Base-by-base conservation (phyloP, 2,329 filamentous ascomycete genomes). In the Aspergillus fijiensis region DNA sequence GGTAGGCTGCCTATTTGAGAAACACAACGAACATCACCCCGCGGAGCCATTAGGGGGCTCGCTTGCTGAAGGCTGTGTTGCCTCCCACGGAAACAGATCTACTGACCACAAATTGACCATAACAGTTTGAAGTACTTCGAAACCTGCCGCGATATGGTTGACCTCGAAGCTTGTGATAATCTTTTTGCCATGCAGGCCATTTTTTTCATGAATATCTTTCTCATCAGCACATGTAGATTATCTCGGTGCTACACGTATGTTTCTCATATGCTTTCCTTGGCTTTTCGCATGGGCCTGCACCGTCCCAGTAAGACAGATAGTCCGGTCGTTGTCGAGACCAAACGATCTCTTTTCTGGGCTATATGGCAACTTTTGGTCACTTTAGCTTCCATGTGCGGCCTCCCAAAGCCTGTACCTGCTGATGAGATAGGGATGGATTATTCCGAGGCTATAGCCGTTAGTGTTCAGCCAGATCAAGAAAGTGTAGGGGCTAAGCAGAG, bases 151-250 rank as follows among this genome's bases (percentile, higher is more conserved):
- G 27, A 52, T 10, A 23, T 61, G 4, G 52, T 57, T 5, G 60
- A 63, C 10, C 23, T 61, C 5, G 50, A 51, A 21, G 54, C 50
- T 19, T 63, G 61, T 45, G 51, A 45, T 14, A 57, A 63, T 48
- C 33, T 61, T 14, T 45, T 59, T 11, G 59, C 54, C 1, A 39
- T 63, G 11, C 61, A 63, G 45, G 51, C 61, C 9, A 63, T 63
- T 21, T 57, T 63, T 12, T 63, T 59, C 39, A 59, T 61, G 61
- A 59, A 61, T 27, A n/a, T 63, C 2, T 59, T 57, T 33, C 51
- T 61, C 7, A 12, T 61, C 10, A 53, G 49, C 5, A 59, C 59
- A 1, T 52, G 51, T 12, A 48, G 61, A 11, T n/a, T 58, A 11
- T 55, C 49, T 2, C 49, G 57, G 5, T 55, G 57, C 27, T 63